A percentile compares a stretch with the other conserved stretches of the same genome.
Conservation (phyloP, 1,284 basidiomycete species). For the Filobasidium uniguttulatum region DNA sequence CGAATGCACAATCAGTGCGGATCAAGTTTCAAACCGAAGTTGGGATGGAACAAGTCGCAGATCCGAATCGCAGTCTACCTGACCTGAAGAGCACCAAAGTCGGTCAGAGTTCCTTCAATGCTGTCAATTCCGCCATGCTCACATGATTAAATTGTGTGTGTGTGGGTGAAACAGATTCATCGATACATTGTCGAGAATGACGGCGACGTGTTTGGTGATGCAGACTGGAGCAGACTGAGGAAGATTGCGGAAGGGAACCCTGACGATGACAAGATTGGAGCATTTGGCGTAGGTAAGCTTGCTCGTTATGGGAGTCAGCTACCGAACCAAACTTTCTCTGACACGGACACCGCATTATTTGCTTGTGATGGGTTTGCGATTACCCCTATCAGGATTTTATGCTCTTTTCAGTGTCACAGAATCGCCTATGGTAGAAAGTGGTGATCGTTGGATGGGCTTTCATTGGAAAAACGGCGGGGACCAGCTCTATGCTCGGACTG, state of each 20-base stretch:
- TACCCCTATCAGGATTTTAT: slow-evolving; percentile 7
- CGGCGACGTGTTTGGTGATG: slow-evolving; percentile 58
- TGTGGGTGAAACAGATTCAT: slow-evolving; percentile 23
- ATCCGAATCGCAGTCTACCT: slow-evolving; percentile 30
- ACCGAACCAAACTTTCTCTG: neutral
- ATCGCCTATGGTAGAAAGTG: slow-evolving; percentile 82
- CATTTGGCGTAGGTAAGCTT: slow-evolving; percentile 42
- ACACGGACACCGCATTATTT: slow-evolving; percentile 14
- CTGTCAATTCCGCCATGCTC: slow-evolving; percentile 2
- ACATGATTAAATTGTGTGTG: neutral
- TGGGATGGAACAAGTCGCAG: slow-evolving; percentile 38
- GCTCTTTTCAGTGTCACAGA: slow-evolving; percentile 29
- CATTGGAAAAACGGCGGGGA: slow-evolving; percentile 92
- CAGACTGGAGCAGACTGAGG: slow-evolving; percentile 78
- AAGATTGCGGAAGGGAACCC: slow-evolving; percentile 49
- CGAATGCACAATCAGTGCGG: slow-evolving; percentile 63
- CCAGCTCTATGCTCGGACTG: slow-evolving; percentile 64
- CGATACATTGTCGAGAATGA: slow-evolving; percentile 64
- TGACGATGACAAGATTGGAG: slow-evolving; percentile 42
- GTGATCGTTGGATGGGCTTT: slow-evolving; percentile 86
- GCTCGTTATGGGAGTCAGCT: slow-evolving; percentile 35
- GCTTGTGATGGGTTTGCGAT: slow-evolving; percentile 35
- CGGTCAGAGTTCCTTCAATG: slow-evolving; percentile 46
- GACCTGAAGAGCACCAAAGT: too few species aligned
- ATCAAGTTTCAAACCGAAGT: slow-evolving; percentile 62